Evolutionary conservation across 352 stramenopile species (phyloP).

Genomic region (Globisporangium polare): DNA sequence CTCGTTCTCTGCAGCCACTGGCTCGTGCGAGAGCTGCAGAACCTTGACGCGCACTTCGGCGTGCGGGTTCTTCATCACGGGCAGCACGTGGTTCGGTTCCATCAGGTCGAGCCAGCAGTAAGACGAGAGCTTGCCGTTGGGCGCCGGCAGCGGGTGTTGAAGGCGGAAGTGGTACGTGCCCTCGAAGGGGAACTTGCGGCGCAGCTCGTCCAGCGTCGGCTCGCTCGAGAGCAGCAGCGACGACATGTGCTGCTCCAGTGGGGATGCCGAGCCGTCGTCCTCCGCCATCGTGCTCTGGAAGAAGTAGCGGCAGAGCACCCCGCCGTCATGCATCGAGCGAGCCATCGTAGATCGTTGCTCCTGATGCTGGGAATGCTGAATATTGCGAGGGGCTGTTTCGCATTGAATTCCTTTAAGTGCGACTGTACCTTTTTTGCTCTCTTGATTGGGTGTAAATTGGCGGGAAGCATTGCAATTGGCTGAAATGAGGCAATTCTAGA

Average conservation of each 20-base stretch:
- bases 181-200: constrained; percentile 74
- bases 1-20: constrained; percentile 2
- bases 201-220: constrained; percentile 59
- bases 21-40: constrained; percentile 45
- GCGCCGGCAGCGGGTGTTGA: constrained; percentile 27
- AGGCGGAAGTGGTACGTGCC: constrained; percentile 77
- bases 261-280: constrained; percentile 13
- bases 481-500: neutral
- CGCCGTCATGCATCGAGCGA: constrained; percentile 6
- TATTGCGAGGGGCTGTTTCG: constrained; percentile 5
- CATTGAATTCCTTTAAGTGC: neutral
- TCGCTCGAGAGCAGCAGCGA: constrained; percentile 60
- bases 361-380: neutral
- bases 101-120: constrained; percentile 83
- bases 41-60: constrained; percentile 71
- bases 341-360: constrained; percentile 9
- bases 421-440: neutral
- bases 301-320: constrained; percentile 81
- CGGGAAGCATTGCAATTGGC: neutral
- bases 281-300: constrained; percentile 76
- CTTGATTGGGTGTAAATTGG: neutral
- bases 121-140: constrained; percentile 14
- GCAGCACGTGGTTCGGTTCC: constrained; percentile 40
- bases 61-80: constrained; percentile 22
- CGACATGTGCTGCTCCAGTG: constrained; percentile 46